Conservation (phyloP, 352 stramenopile species). For the Pythium apleroticum region DNA sequence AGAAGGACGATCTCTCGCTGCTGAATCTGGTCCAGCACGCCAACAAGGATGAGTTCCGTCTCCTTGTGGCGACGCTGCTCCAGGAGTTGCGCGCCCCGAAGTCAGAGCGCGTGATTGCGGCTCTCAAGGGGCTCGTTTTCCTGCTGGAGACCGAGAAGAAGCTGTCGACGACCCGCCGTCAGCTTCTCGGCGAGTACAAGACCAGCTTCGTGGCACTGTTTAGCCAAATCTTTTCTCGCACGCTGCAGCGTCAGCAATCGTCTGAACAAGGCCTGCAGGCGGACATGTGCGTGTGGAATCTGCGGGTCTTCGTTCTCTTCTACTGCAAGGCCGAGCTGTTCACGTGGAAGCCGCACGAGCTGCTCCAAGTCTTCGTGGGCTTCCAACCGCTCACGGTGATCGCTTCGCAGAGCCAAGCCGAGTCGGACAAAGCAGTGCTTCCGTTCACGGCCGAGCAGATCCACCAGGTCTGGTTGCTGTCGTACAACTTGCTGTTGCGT, state of each 20-base stretch:
- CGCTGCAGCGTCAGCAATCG: constrained; percentile 27
- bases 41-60: constrained; percentile 72
- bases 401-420: constrained; percentile 26
- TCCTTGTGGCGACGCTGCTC: constrained; percentile 57
- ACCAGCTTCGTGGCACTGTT: constrained; percentile 52
- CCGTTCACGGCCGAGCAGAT: constrained; percentile 36
- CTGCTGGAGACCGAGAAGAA: constrained; percentile 67
- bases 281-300: constrained; percentile 44
- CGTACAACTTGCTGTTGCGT: constrained; percentile 75
- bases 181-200: constrained; percentile 55
- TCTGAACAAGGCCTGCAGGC: neutral
- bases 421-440: constrained; percentile 12
- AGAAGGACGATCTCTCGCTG: constrained; percentile 8
- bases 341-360: constrained; percentile 70
- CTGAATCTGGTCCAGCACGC: constrained; percentile 43
- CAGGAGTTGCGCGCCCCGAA: constrained; percentile 49
- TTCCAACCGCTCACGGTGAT: constrained; percentile 59
- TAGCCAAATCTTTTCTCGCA: constrained; percentile 24
- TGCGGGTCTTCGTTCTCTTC: constrained; percentile 62
- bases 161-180: constrained; percentile 44
- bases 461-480: constrained; percentile 75
- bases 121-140: constrained; percentile 51
- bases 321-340: constrained; percentile 83
- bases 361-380: constrained; percentile 63
- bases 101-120: constrained; percentile 43